Evolutionary conservation across 2,329 filamentous ascomycete genomes (phyloP), one percentile per base, ranked within the genome.

Genomic region (Shiraia sp.): DNA sequence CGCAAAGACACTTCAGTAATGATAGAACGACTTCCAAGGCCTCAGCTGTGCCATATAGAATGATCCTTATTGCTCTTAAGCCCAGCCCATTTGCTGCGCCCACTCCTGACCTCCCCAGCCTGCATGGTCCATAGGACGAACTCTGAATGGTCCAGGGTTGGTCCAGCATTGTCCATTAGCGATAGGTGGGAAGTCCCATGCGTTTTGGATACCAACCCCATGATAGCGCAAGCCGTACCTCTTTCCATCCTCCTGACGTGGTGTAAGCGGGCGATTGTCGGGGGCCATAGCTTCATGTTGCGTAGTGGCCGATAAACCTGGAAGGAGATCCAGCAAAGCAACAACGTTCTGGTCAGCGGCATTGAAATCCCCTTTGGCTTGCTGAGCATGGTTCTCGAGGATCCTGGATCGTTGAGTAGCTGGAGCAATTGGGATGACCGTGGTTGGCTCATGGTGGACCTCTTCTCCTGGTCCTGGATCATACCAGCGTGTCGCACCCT

Each of bases 101-200:
- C 56, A 57, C 19, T 54, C 42, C 49, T 39, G 40, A n/a, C 53
- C 53, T 12, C 54, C 56, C 56, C 56, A 61, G 2, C 53, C 54
- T 6, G 42, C 44, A 38, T 57, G 51, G 3, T 51, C 38, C 9
- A 36, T 39, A 0, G 55, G 56, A 3, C 52, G 34, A 2, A 57
- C 48, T 15, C 53, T 28, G 19, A 54, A 57, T 3, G 41, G 32
- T 28, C 45, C 31, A n/a, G n/a, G n/a, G n/a, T n/a, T n/a, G n/a
- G n/a, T n/a, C n/a, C n/a, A n/a, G n/a, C n/a, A n/a, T 1, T 14
- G 28, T 9, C 39, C 26, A 2, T 34, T 26, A 3, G 23, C 26
- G 19, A n/a, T 40, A 9, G 6, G 16, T 3, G 49, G 46, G 8
- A 44, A 35, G 9, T 38, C 37, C 58, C 58, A 60, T 9, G 12